A percentile compares a stretch with the other conserved stretches of the same genome.
Evolutionary conservation across 1,284 basidiomycete species (phyloP).

Genomic region (Boletus smithii): DNA sequence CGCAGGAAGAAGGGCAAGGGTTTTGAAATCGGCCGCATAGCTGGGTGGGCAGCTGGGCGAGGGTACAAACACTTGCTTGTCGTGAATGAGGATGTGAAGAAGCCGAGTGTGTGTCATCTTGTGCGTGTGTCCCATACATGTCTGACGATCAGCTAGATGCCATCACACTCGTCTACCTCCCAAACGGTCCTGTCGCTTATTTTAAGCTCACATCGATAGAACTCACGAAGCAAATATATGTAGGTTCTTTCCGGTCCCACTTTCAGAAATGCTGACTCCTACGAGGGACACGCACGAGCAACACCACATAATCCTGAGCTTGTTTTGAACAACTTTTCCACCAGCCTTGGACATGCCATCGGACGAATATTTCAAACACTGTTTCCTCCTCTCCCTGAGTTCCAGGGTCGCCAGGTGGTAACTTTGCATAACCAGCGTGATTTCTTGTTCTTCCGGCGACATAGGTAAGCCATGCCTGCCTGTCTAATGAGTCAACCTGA

Average conservation of each 20-base stretch:
- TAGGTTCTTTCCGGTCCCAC: slow-evolving; percentile 37
- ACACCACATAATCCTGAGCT: slow-evolving; percentile 95
- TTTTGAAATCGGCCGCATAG: slow-evolving; percentile 91
- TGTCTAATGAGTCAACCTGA: slow-evolving; percentile 4
- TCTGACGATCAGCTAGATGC: slow-evolving; percentile 54
- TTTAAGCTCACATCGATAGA: slow-evolving; percentile 92
- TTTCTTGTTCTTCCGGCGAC: slow-evolving; percentile 95
- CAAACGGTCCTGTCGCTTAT: slow-evolving; percentile 91
- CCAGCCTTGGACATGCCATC: slow-evolving; percentile 88
- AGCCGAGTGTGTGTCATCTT: slow-evolving; percentile 67
- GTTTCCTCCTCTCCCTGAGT: slow-evolving; percentile 93
- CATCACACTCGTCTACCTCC: slow-evolving; percentile 88
- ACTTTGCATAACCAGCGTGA: slow-evolving; percentile 98
- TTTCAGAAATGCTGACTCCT: slow-evolving; percentile 10
- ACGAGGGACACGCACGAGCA: slow-evolving; percentile 85
- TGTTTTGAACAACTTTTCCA: slow-evolving; percentile 94
- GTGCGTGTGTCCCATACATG: slow-evolving; percentile 2
- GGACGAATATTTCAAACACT: slow-evolving; percentile 94
- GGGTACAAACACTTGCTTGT: slow-evolving; percentile 88
- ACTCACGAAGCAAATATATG: slow-evolving; percentile 83
- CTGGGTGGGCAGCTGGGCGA: slow-evolving; percentile 88
- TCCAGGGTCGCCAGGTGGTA: slow-evolving; percentile 95
- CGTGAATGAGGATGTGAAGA: slow-evolving; percentile 93
- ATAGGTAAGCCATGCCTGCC: slow-evolving; percentile 56
- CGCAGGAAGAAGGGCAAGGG: slow-evolving; percentile 88